Conservation (phyloP, 331 rosid genomes). For the Quercus phellos region DNA sequence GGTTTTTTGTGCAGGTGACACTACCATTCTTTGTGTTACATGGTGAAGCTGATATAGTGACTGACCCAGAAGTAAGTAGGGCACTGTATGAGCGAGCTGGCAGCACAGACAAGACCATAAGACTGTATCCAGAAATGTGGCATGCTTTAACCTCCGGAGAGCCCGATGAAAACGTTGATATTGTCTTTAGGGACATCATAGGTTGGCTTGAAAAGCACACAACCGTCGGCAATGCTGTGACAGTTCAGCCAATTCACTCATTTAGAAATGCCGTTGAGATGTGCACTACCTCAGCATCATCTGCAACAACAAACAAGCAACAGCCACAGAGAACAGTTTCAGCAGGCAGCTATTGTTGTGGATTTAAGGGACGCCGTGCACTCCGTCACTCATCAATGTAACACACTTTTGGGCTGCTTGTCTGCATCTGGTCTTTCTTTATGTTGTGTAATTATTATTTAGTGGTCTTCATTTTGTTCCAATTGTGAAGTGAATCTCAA, state of each 20-base stretch:
- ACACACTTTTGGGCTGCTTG: background rate
- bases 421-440: background rate
- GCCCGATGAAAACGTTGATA: constrained; percentile 72
- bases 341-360: constrained; percentile 48
- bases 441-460: background rate
- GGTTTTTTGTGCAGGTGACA: constrained; percentile 40
- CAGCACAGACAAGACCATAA: constrained; percentile 71
- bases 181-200: constrained; percentile 60
- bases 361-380: constrained; percentile 48
- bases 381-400: constrained; percentile 45
- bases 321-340: background rate
- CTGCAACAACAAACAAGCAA: background rate
- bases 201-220: constrained; percentile 62
- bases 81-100: constrained; percentile 61
- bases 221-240: background rate
- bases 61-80: constrained; percentile 86
- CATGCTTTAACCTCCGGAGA: constrained; percentile 81
- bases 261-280: constrained; percentile 18
- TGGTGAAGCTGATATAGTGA: constrained; percentile 79
- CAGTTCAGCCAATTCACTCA: constrained; percentile 19
- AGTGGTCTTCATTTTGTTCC: background rate
- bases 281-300: constrained; percentile 14
- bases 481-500: background rate
- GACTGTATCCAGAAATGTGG: constrained; percentile 86
- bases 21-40: constrained; percentile 82